A percentile compares a stretch with the other conserved stretches of the same genome.
Conservation (phyloP, 2,329 filamentous ascomycete genomes). For the Ophiostoma sp. region DNA sequence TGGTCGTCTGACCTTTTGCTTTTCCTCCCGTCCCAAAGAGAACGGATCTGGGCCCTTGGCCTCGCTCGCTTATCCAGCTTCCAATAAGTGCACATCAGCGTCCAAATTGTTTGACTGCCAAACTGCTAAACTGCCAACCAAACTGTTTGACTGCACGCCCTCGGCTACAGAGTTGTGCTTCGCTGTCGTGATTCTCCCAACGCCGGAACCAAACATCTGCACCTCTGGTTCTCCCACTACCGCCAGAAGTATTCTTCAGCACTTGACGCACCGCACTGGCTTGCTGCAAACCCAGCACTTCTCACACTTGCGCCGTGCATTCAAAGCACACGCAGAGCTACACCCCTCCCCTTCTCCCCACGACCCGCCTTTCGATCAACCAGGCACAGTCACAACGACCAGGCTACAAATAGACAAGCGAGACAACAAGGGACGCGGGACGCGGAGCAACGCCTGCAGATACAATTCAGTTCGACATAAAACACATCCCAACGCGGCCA, state of each 20-base stretch:
- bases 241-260: not conserved
- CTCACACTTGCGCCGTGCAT: not conserved
- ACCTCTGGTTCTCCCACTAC: not conserved
- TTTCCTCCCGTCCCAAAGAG: not conserved
- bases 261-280: not conserved
- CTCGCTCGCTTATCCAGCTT: not conserved
- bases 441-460: not conserved
- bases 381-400: not conserved
- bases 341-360: not conserved
- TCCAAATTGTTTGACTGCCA: too few relatives aligned
- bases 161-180: not conserved
- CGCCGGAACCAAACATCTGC: not conserved
- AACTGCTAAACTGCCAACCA: too few relatives aligned
- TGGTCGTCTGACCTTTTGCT: not conserved
- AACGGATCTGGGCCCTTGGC: not conserved
- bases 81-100: too few relatives aligned
- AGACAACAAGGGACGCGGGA: not conserved
- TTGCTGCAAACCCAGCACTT: not conserved
- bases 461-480: not conserved
- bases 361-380: not conserved
- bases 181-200: not conserved
- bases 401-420: not conserved
- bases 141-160: not conserved
- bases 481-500: not conserved
- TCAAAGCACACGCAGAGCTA: not conserved